Percentiles rank a stretch among this genome's conserved stretches.
phyloP scores from a whole-genome alignment of 2,329 filamentous ascomycete genomes.

The Xylaria sp. region DNA sequence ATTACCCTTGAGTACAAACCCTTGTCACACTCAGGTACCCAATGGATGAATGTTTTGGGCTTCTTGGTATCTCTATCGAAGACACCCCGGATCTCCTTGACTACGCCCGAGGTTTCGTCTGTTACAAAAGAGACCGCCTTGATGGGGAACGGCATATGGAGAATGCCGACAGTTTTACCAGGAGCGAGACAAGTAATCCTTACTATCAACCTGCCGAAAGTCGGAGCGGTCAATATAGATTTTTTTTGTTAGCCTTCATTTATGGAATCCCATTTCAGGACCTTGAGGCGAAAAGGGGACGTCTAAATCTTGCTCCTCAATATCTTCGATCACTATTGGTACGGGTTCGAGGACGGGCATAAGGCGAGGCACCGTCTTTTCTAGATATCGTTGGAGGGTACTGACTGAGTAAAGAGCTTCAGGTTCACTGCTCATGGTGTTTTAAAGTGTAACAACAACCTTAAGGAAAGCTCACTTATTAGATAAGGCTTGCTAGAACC shows the following conservation, averaged over 20 bases:
- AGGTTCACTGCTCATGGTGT: no score
- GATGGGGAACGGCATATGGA: slow-evolving; percentile 76
- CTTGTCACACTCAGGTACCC: slow-evolving; percentile 79
- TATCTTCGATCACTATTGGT: background rate
- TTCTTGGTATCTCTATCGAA: slow-evolving; percentile 77
- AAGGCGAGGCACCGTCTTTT: background rate
- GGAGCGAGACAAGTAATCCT: slow-evolving; percentile 82
- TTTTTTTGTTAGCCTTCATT: slow-evolving; percentile 73
- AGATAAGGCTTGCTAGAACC: no score
- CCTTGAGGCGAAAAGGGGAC: background rate
- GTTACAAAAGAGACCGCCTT: slow-evolving; percentile 74
- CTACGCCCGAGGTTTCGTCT: slow-evolving; percentile 68
- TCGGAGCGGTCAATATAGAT: slow-evolving; percentile 87
- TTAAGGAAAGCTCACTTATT: no score
- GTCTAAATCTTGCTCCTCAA: background rate
- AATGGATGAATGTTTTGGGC: slow-evolving; percentile 88
- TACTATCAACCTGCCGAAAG: slow-evolving; percentile 73
- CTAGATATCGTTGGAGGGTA: background rate
- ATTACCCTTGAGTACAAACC: no score
- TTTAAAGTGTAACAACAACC: no score
- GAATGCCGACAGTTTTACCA: slow-evolving; percentile 72
- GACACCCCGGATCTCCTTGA: slow-evolving; percentile 72
- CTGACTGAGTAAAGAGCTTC: no score
- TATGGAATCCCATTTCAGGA: slow-evolving; percentile 66
- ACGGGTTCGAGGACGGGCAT: background rate